Percentiles rank a stretch among this genome's conserved stretches.
phyloP scores from a whole-genome alignment of 1,284 basidiomycete species.

The Ganoderma boninense region DNA sequence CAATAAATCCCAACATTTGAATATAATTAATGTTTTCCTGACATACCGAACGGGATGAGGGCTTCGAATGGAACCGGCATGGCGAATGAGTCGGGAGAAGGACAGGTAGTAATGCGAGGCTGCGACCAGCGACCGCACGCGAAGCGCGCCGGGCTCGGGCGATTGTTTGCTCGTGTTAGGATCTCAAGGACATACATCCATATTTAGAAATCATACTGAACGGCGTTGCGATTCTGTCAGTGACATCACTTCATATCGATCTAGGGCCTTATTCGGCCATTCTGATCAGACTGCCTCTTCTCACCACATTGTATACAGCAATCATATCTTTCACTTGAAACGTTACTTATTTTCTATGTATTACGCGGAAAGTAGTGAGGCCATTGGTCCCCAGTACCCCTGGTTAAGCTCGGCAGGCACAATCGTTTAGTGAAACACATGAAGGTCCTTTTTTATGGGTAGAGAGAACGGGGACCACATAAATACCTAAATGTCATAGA shows the following conservation, averaged over 20 bases:
- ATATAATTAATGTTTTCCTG: too few relatives aligned
- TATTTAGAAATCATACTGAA: background rate
- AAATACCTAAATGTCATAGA: too few relatives aligned
- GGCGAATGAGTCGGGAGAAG: constrained; percentile 23
- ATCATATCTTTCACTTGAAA: background rate
- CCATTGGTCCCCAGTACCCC: too few relatives aligned
- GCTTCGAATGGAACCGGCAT: constrained; percentile 98
- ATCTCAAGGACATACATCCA: background rate
- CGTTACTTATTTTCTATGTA: too few relatives aligned
- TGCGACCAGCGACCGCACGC: background rate
- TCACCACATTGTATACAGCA: background rate
- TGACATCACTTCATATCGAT: background rate
- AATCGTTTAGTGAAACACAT: too few relatives aligned
- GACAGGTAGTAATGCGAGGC: constrained; percentile 2
- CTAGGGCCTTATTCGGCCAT: background rate
- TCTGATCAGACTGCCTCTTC: background rate
- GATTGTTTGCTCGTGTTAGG: constrained; percentile 28
- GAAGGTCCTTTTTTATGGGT: too few relatives aligned
- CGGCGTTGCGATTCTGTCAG: background rate
- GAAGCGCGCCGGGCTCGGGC: constrained; percentile 6
- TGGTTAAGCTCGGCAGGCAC: too few relatives aligned
- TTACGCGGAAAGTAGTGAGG: too few relatives aligned
- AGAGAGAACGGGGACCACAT: too few relatives aligned
- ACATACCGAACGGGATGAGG: constrained; percentile 88
- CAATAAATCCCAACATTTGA: background rate